These are phyloP conservation scores for Tricholoma sp. DNA, from an alignment of 768 basidiomycete species.

Conservation along the genomic window DNA sequence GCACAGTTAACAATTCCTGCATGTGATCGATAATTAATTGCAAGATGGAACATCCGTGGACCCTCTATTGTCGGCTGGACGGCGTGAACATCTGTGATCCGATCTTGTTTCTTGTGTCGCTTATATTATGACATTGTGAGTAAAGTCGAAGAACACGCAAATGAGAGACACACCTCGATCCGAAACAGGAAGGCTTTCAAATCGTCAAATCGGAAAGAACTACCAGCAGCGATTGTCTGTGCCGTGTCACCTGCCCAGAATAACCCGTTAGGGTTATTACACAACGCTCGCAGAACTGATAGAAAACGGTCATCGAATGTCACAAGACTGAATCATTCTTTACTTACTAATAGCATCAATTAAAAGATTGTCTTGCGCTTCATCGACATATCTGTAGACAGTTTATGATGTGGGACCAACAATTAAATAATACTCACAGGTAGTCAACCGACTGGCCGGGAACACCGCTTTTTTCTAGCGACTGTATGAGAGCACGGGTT, in stretches of 20 bases:
- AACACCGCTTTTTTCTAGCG: conserved; percentile 25
- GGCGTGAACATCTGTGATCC: background rate
- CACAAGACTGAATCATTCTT: background rate
- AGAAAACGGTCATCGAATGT: background rate
- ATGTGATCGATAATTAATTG: conserved; percentile 42
- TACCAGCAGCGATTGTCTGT: conserved; percentile 70
- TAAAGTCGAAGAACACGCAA: background rate
- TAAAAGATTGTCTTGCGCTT: conserved; percentile 66
- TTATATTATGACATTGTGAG: conserved; percentile 1
- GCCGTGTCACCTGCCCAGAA: conserved; percentile 82
- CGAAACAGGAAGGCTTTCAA: conserved; percentile 62
- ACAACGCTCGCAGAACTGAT: conserved; percentile 58
- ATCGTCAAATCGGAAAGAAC: conserved; percentile 67
- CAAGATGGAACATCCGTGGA: conserved; percentile 48
- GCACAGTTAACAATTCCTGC: no score
- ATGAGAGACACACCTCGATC: conserved; percentile 42
- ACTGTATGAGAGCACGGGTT: conserved; percentile 45
- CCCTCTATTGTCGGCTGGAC: background rate
- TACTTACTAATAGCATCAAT: conserved; percentile 54
- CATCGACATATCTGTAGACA: conserved; percentile 52
- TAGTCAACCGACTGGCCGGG: conserved; percentile 45
- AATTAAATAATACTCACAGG: conserved; percentile 33
- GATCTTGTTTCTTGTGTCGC: conserved; percentile 9
- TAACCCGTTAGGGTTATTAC: conserved; percentile 57
- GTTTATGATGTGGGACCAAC: background rate